Percentiles rank a stretch among this genome's conserved stretches.
phyloP scores from a whole-genome alignment of 2,329 filamentous ascomycete genomes.

The Aspergillus viridinutans region DNA sequence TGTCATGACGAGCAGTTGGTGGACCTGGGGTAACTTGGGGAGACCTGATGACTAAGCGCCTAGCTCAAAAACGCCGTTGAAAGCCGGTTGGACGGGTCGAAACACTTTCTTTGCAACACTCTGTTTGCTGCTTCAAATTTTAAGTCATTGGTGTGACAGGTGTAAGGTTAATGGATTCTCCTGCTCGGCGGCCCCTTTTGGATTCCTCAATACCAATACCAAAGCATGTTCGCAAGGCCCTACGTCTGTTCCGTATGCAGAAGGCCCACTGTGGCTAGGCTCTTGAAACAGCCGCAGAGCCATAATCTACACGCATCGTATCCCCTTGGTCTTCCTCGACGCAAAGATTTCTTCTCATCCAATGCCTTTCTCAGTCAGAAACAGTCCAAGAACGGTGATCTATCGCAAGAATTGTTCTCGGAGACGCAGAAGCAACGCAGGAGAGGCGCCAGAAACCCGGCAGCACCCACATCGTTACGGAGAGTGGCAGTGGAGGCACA shows the following conservation, averaged over 20 bases:
- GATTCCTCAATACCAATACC: background rate
- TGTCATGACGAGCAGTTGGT: slow-evolving; percentile 11
- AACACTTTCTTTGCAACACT: background rate
- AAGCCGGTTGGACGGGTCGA: background rate
- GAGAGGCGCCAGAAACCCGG: slow-evolving; percentile 48
- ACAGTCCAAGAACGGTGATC: slow-evolving; percentile 17
- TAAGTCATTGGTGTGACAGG: background rate
- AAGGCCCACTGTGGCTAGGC: slow-evolving; percentile 19
- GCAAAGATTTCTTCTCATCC: slow-evolving; percentile 64
- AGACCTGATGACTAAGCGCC: background rate
- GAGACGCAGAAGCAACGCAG: slow-evolving; percentile 40
- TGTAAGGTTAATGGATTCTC: background rate
- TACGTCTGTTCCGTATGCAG: slow-evolving; percentile 32
- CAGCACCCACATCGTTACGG: slow-evolving; percentile 70
- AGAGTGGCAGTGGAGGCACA: slow-evolving; percentile 85
- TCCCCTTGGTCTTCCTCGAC: slow-evolving; percentile 41
- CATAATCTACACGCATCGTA: slow-evolving; percentile 33
- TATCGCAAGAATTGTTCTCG: slow-evolving; percentile 8
- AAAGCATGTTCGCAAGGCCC: slow-evolving; percentile 29
- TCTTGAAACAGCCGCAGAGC: slow-evolving; percentile 27
- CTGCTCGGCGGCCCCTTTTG: background rate
- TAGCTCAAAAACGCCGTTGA: background rate
- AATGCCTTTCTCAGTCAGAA: slow-evolving; percentile 52
- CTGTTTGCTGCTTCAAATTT: background rate
- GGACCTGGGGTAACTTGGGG: slow-evolving; percentile 13